Base-by-base conservation (phyloP, 2,329 filamentous ascomycete genomes). In the Daldinia sp. region DNA sequence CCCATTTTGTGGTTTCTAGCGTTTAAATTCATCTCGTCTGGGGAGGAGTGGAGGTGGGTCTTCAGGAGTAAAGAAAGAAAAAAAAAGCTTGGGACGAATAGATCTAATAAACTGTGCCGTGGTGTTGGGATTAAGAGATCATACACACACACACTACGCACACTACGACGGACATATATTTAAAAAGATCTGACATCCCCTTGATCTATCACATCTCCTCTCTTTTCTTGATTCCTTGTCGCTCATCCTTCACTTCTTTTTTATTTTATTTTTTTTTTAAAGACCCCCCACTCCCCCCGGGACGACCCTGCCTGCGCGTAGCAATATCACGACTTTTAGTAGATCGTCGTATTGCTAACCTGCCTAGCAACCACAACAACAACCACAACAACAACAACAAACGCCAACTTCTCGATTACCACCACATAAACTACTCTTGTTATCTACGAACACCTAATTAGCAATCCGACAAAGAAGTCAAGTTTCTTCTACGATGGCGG, bases 401-500 rank as follows among this genome's bases (percentile, higher is more conserved):
- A n/a, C 50, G 13, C 18, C 46, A 26, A 42, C n/a, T n/a, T n/a
- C n/a, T n/a, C n/a, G n/a, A n/a, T n/a, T n/a, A n/a, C n/a, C n/a
- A n/a, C n/a, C n/a, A n/a, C n/a, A n/a, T n/a, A n/a, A n/a, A n/a
- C 39, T 15, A 35, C 35, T 13, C 35, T 9, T 28, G 1, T n/a
- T 9, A 6, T 9, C 33, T 6, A 35, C 33, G 0, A 23, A 23
- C 33, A 35, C 33, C n/a, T 15, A 15, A 13, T 18, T 2, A 35
- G 12, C 10, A 56, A 56, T 18, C 23, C 18, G 20, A 50, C 23
- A 15, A 48, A 33, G 23, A 55, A 30, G 15, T 48, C 20, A 20
- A 63, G 15, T 12, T 28, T 48, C 33, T 9, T 39, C 50, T 44
- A 44, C 53, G 18, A 76, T 81, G 79, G 73, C 77, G 54, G 75